These are phyloP conservation scores for Pseudoneurospora amorphoporcata DNA, from an alignment of 495 filamentous ascomycete genomes.

Conservation along the genomic window DNA sequence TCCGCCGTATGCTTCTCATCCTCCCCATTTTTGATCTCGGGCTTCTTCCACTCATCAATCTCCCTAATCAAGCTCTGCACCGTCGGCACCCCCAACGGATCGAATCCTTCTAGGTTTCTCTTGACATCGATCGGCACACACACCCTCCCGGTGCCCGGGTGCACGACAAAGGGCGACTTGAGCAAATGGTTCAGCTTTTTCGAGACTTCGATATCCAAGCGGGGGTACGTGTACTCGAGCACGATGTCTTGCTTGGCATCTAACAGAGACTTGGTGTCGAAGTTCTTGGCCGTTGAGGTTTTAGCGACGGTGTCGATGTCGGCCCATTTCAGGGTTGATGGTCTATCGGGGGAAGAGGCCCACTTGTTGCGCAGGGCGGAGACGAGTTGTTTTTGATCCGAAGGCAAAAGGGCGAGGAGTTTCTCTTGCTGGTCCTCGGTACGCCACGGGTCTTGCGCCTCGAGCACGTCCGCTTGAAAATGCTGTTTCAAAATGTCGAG, in stretches of 20 bases:
- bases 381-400: slow-evolving; percentile 51
- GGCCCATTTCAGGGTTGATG: slow-evolving; percentile 73
- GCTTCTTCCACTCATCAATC: slow-evolving; percentile 61
- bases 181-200: slow-evolving; percentile 97
- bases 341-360: slow-evolving; percentile 67
- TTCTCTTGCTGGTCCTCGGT: slow-evolving; percentile 54
- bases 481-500: slow-evolving; percentile 66
- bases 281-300: slow-evolving; percentile 47
- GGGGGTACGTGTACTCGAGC: slow-evolving; percentile 96
- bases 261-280: slow-evolving; percentile 56
- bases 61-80: slow-evolving; percentile 68
- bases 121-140: slow-evolving; percentile 83
- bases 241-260: slow-evolving; percentile 91
- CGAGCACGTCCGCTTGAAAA: slow-evolving; percentile 72
- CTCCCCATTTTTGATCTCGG: slow-evolving; percentile 62
- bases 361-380: slow-evolving; percentile 79
- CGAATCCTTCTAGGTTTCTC: slow-evolving; percentile 60
- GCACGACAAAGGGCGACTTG: slow-evolving; percentile 91
- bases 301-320: slow-evolving; percentile 84
- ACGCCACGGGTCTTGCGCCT: slow-evolving; percentile 78
- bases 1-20: slow-evolving; percentile 48
- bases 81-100: slow-evolving; percentile 79
- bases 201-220: slow-evolving; percentile 89
- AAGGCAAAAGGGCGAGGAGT: slow-evolving; percentile 65
- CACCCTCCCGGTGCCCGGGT: slow-evolving; percentile 85